Percentiles rank a stretch among this genome's conserved stretches.
Conservation (phyloP, 2,329 filamentous ascomycete species). For the Diplodia mutila region DNA sequence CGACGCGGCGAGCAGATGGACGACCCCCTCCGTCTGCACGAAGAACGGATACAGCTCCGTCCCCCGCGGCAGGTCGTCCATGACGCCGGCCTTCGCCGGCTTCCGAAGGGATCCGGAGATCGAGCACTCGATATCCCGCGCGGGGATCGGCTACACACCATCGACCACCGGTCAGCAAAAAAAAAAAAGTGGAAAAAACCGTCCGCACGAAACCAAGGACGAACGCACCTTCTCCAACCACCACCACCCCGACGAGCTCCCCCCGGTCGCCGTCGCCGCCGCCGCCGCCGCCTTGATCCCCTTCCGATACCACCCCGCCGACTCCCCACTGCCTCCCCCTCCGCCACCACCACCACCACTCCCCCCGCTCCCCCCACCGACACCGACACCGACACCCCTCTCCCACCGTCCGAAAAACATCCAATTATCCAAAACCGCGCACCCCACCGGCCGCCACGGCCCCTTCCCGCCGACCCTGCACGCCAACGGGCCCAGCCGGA, state of each 20-base stretch:
- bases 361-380: background rate
- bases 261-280: background rate
- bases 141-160: conserved; percentile 30
- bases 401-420: conserved; percentile 38
- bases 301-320: background rate
- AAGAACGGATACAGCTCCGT: conserved; percentile 33
- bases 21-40: conserved; percentile 1
- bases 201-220: too few relatives aligned
- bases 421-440: conserved; percentile 37
- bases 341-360: background rate
- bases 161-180: background rate
- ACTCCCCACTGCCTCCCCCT: background rate
- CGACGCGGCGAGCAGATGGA: conserved; percentile 2
- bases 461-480: conserved; percentile 38
- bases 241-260: conserved; percentile 1
- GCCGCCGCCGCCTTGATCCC: too few relatives aligned
- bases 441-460: conserved; percentile 35
- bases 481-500: conserved; percentile 34
- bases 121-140: conserved; percentile 29
- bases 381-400: conserved; percentile 28
- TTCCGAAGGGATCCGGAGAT: conserved; percentile 32
- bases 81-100: conserved; percentile 34
- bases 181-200: too few relatives aligned
- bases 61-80: conserved; percentile 36
- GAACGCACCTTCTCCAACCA: conserved; percentile 30